Evolutionary conservation across 768 basidiomycete species (phyloP).

Genomic region (Xerocomellus dryophilus): DNA sequence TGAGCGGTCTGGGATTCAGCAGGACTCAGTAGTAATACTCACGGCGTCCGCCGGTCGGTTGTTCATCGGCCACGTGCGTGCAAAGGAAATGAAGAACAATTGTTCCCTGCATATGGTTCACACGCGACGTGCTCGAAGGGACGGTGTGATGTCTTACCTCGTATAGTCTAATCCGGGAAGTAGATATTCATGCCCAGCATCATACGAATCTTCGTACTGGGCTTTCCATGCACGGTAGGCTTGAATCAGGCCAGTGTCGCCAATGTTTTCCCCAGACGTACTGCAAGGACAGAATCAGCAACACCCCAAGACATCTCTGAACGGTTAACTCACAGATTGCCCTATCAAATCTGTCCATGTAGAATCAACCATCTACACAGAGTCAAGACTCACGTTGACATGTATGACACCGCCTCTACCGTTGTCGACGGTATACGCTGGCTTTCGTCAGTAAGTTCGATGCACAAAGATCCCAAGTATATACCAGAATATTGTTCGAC

Average conservation of each 20-base stretch:
- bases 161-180: slow-evolving; percentile 81
- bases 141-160: slow-evolving; percentile 40
- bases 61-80: slow-evolving; percentile 80
- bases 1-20: neutral
- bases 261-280: slow-evolving; percentile 91
- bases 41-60: slow-evolving; percentile 79
- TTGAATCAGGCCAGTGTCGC: slow-evolving; percentile 80
- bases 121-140: neutral
- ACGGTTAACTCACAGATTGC: slow-evolving; percentile 59
- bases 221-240: slow-evolving; percentile 90
- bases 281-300: slow-evolving; percentile 37
- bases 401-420: slow-evolving; percentile 80
- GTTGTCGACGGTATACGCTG: slow-evolving; percentile 81
- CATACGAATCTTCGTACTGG: slow-evolving; percentile 58
- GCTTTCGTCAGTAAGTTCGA: slow-evolving; percentile 1
- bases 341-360: slow-evolving; percentile 39
- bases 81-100: slow-evolving; percentile 91
- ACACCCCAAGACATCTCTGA: neutral
- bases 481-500: slow-evolving; percentile 86
- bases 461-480: slow-evolving; percentile 26
- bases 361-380: neutral
- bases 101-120: slow-evolving; percentile 63
- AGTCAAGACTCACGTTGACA: slow-evolving; percentile 63
- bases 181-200: slow-evolving; percentile 61
- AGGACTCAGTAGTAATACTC: slow-evolving; percentile 22